Evolutionary conservation across 805 yeast species (phyloP).

Genomic region (Kodamaea fukazawae): DNA sequence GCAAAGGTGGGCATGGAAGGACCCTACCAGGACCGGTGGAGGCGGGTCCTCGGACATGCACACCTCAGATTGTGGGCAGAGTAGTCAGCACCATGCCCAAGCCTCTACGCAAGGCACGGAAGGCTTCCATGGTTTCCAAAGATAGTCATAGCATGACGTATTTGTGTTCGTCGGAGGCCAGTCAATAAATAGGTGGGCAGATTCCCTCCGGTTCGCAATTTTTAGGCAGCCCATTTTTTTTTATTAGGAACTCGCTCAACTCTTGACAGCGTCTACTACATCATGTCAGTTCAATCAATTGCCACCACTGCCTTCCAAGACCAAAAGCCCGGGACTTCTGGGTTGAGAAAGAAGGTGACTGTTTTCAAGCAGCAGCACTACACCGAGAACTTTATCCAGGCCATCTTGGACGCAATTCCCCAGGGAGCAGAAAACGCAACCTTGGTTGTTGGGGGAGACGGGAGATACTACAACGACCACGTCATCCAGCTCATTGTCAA

Average conservation of each 20-base stretch:
- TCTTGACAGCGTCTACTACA: not conserved
- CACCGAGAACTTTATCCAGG: slow-evolving; percentile 91
- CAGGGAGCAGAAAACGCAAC: slow-evolving; percentile 76
- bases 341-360: slow-evolving; percentile 85
- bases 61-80: no score
- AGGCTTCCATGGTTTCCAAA: no score
- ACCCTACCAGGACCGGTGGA: no score
- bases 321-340: slow-evolving; percentile 98
- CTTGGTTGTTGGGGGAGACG: slow-evolving; percentile 95
- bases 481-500: slow-evolving; percentile 79
- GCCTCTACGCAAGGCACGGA: no score
- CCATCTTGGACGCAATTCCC: slow-evolving; percentile 82
- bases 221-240: not conserved
- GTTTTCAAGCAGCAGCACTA: slow-evolving; percentile 79
- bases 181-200: no score
- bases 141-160: no score
- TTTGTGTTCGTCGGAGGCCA: no score
- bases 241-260: not conserved
- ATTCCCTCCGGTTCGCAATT: no score
- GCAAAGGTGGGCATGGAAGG: no score
- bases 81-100: no score
- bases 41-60: no score
- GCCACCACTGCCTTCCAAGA: slow-evolving; percentile 76
- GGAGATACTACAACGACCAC: slow-evolving; percentile 82
- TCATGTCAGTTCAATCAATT: slow-evolving; percentile 24